Percentiles rank a stretch among this genome's conserved stretches.
Evolutionary conservation across 2,329 filamentous ascomycete genomes (phyloP).

Genomic region (Ophiosphaerella korrae): DNA sequence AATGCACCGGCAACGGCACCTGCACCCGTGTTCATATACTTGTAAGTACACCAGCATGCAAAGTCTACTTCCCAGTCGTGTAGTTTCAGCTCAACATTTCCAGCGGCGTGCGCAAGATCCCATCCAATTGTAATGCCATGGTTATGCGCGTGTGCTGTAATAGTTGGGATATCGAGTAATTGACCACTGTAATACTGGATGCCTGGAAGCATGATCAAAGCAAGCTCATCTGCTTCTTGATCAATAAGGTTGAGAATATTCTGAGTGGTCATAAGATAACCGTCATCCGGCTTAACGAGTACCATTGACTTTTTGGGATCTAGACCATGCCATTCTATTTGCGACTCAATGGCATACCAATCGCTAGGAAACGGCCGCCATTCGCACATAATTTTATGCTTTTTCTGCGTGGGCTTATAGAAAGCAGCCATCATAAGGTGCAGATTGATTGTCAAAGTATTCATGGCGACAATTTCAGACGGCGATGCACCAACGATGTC

Average conservation of each 20-base stretch:
- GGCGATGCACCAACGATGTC: constrained; percentile 74
- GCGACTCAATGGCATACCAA: constrained; percentile 82
- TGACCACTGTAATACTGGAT: constrained; percentile 93
- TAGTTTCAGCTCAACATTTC: constrained; percentile 77
- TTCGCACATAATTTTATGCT: constrained; percentile 81
- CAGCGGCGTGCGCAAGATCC: constrained; percentile 86
- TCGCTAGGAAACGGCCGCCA: constrained; percentile 90
- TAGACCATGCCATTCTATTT: constrained; percentile 73
- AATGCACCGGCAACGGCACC: constrained; percentile 80
- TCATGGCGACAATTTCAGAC: constrained; percentile 84
- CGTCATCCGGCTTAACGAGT: constrained; percentile 69
- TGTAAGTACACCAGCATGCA: constrained; percentile 91
- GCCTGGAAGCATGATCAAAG: constrained; percentile 78
- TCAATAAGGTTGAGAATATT: constrained; percentile 75
- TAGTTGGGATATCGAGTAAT: constrained; percentile 77
- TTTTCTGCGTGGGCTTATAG: constrained; percentile 69
- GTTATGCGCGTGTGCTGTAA: constrained; percentile 75
- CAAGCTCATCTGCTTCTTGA: constrained; percentile 71
- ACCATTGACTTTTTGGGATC: constrained; percentile 70
- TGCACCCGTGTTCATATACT: constrained; percentile 87
- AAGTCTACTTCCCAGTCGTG: constrained; percentile 93
- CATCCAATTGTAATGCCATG: constrained; percentile 77
- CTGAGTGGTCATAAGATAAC: constrained; percentile 67
- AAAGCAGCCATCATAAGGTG: constrained; percentile 86
- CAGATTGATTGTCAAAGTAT: constrained; percentile 79